Evolutionary conservation across 1,139 yeast species (phyloP).

Genomic region (Sugiyamaella neomexicana): DNA sequence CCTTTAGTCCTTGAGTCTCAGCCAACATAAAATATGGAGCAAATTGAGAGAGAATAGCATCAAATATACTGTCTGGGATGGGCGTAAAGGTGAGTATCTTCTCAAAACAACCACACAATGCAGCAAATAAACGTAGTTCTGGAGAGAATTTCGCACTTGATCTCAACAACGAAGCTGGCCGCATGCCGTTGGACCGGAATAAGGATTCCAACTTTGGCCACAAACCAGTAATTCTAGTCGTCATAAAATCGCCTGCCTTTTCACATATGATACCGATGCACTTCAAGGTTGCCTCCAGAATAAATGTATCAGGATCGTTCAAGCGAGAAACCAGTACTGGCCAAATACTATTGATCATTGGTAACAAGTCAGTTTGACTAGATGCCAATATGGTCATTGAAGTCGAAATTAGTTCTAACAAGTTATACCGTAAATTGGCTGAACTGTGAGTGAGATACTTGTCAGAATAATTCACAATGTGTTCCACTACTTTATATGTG

Average conservation of each 20-base stretch:
- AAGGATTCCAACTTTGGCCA: conserved; percentile 42
- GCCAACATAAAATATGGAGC: conserved; percentile 25
- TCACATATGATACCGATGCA: conserved; percentile 44
- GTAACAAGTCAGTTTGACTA: conserved; percentile 58
- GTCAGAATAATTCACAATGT: conserved; percentile 68
- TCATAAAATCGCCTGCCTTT: conserved; percentile 53
- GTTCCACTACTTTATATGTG: conserved; percentile 57
- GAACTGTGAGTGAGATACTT: conserved; percentile 71
- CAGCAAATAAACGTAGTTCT: conserved; percentile 29
- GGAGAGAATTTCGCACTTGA: conserved; percentile 27
- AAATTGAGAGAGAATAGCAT: conserved; percentile 26
- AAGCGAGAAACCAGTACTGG: conserved; percentile 44
- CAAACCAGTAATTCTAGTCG: conserved; percentile 48
- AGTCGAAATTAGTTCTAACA: conserved; percentile 52
- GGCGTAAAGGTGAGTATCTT: conserved; percentile 27
- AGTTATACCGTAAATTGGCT: conserved; percentile 52
- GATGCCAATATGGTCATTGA: conserved; percentile 65
- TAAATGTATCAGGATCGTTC: conserved; percentile 34
- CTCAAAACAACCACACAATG: conserved; percentile 29
- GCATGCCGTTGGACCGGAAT: conserved; percentile 16
- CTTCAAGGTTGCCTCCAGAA: conserved; percentile 45
- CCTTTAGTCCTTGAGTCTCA: conserved; percentile 13
- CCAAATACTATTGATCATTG: conserved; percentile 73
- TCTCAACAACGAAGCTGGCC: neutral
- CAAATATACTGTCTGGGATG: conserved; percentile 30